These are phyloP conservation scores for Colletotrichum phormii DNA, from an alignment of 2,329 filamentous ascomycete genomes.

Conservation along the genomic window DNA sequence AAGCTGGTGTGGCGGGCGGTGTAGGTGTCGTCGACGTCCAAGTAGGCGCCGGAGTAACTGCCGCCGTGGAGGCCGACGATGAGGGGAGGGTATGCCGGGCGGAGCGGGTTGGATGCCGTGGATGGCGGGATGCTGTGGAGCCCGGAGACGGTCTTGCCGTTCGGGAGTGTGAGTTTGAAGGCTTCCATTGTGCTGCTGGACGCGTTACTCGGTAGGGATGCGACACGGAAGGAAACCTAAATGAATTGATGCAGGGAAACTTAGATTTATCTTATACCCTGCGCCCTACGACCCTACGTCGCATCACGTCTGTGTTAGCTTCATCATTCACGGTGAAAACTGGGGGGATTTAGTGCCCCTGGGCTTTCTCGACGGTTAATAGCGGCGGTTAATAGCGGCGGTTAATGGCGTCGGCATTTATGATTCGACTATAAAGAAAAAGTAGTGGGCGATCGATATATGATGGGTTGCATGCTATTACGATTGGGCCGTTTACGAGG, in stretches of 20 bases:
- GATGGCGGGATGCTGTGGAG: background rate
- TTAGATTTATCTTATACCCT: background rate
- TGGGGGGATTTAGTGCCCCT: background rate
- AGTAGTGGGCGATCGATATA: constrained; percentile 35
- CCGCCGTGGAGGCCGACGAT: background rate
- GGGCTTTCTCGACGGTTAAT: background rate
- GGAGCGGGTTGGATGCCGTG: background rate
- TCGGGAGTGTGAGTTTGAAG: background rate
- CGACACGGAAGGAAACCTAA: background rate
- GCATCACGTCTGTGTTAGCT: background rate
- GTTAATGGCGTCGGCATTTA: background rate
- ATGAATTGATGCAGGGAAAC: background rate
- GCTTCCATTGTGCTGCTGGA: background rate
- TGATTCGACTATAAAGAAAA: background rate
- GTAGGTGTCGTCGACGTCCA: background rate
- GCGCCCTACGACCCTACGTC: background rate
- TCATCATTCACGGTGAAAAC: no score
- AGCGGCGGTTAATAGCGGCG: no score
- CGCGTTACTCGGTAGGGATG: no score
- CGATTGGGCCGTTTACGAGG: constrained; percentile 53
- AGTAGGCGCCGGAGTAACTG: background rate
- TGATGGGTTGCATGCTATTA: constrained; percentile 57
- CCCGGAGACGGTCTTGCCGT: background rate
- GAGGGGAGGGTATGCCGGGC: background rate
- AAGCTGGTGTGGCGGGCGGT: background rate